Base-by-base conservation (phyloP, 768 basidiomycete species). In the Sutorius australiensis region DNA sequence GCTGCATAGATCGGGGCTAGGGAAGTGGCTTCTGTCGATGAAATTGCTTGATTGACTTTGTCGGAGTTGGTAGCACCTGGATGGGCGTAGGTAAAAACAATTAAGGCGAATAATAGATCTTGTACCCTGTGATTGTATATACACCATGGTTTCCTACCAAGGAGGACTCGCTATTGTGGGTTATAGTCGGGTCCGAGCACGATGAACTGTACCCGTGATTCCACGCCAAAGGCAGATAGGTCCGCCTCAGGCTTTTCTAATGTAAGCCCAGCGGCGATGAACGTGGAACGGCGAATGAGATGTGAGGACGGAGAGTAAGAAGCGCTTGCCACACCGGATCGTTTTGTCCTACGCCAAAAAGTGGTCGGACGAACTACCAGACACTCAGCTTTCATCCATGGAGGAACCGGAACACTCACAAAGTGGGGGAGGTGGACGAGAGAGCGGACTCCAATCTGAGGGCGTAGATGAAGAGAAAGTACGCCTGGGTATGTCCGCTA, bases 291-390 rank as follows among this genome's bases (percentile, higher is more conserved):
- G 36, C 89, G 86, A 43, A 90, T 77, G 52, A 87, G 80, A 64
- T 87, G 82, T 0, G 80, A 80, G 0, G 86, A 79, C 0, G 88
- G 88, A 6, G 89, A 87, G 64, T 87, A 89, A 0, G 80, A 83
- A 6, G 86, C 79, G 5, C 76, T 79, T 42, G 85, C 77, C 1
- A 90, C 86, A 14, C 87, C 89, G 17, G 86, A 87, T 13, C 83
- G 80, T 30, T 72, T 77, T 2, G 85, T 88, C 57, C 82, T 83
- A 31, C 86, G 77, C 89, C 89, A 91, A 66, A 91, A 89, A 0
- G 89, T 86, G 7, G 81, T 87, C 0, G 89, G 88, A n/a, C 89
- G 85, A 33, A 89, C 88, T 90, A 55, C 2, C 1, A n/a, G 10
- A 32, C 43, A 49, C 16, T 37, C 54, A 21, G 31, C 12, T 9